Evolutionary conservation across 176 grass and related monocot genomes (phyloP).

Genomic region (Eragrostis curvula): DNA sequence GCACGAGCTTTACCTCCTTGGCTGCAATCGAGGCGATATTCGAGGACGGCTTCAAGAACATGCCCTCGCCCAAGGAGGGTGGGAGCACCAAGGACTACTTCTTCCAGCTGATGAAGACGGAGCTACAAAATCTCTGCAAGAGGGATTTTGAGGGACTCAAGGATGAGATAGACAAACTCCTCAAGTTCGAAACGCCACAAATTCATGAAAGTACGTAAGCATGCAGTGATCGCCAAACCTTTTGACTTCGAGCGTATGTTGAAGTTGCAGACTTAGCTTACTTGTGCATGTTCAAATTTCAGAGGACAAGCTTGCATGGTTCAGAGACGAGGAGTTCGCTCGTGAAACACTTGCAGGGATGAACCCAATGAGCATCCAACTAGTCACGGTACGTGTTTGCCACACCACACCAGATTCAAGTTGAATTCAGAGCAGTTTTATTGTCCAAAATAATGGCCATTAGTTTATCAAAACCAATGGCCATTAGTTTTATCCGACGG

Average conservation of each 20-base stretch:
- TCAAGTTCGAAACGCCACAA: conserved; percentile 34
- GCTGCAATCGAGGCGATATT: conserved; percentile 54
- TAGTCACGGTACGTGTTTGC: conserved; percentile 60
- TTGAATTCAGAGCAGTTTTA: too few species aligned
- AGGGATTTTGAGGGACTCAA: background rate
- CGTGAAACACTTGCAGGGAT: conserved; percentile 67
- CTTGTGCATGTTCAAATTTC: conserved; percentile 8
- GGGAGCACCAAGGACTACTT: background rate
- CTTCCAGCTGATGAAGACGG: background rate
- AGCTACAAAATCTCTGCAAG: background rate
- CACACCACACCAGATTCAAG: too few species aligned
- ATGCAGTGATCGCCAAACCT: background rate
- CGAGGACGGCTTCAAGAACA: conserved; percentile 37
- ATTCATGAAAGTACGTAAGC: conserved; percentile 38
- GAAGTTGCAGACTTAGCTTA: background rate
- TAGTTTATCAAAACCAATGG: too few species aligned
- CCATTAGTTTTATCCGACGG: too few species aligned
- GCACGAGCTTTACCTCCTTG: conserved; percentile 40
- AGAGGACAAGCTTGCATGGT: conserved; percentile 80
- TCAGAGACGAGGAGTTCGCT: conserved; percentile 78
- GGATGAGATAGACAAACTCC: background rate
- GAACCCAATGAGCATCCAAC: conserved; percentile 64
- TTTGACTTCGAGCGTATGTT: too few species aligned
- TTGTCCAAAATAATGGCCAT: too few species aligned
- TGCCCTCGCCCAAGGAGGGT: background rate